phyloP scores from a whole-genome alignment of 2,329 filamentous ascomycete genomes.

The Metarhizium robertsii region DNA sequence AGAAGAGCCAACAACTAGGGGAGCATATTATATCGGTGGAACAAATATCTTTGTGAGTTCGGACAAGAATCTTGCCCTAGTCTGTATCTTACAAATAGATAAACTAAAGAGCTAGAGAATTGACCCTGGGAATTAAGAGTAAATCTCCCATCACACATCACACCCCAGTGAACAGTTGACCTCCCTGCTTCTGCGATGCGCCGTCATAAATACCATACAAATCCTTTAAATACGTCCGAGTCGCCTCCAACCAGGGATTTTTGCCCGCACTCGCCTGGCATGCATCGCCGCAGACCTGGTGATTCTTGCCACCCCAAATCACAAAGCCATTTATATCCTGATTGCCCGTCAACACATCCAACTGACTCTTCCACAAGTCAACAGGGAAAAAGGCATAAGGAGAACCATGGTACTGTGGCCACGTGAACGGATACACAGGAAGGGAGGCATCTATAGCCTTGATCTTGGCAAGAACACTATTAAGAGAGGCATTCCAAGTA shows the following conservation, averaged over 20 bases:
- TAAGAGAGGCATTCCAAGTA: neutral
- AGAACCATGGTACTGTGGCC: neutral
- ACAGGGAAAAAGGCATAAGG: neutral
- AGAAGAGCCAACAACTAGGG: too few relatives aligned
- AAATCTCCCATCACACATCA: neutral
- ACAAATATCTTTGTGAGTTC: too few relatives aligned
- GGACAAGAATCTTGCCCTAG: too few relatives aligned
- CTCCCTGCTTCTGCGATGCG: neutral
- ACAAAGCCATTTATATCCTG: constrained; percentile 3
- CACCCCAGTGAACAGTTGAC: neutral
- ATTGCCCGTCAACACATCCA: neutral
- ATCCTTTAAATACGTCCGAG: neutral
- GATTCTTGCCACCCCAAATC: constrained; percentile 6
- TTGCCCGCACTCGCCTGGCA: constrained; percentile 4
- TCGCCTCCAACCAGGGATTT: constrained; percentile 4
- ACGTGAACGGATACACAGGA: constrained; percentile 2
- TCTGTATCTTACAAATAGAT: too few relatives aligned
- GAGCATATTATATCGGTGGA: too few relatives aligned
- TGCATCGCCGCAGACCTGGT: constrained; percentile 2
- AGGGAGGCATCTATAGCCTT: constrained; percentile 4
- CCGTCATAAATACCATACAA: neutral
- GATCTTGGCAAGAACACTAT: neutral
- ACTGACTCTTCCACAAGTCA: neutral
- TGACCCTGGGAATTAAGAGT: too few relatives aligned
- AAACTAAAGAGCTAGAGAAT: too few relatives aligned